These are phyloP conservation scores for Leccinum obscurum DNA, from an alignment of 768 basidiomycete species.

Conservation along the genomic window DNA sequence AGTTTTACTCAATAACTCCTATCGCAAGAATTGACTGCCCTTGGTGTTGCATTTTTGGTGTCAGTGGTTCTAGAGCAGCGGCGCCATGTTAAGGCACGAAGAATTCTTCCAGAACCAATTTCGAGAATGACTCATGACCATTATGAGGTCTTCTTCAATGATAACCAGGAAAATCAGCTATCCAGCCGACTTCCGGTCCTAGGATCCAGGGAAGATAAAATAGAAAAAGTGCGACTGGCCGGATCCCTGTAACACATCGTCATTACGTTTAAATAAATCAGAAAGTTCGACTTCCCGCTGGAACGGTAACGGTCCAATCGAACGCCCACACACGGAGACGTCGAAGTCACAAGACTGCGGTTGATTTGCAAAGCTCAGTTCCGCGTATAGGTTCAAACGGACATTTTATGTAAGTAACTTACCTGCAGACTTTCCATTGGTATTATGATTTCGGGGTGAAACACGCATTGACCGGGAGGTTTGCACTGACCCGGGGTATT, in stretches of 20 bases:
- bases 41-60: constrained; percentile 4
- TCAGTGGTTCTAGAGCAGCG: neutral
- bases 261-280: neutral
- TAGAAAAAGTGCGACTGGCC: neutral
- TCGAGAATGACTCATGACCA: neutral
- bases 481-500: neutral
- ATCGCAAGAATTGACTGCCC: constrained; percentile 14
- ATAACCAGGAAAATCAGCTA: neutral
- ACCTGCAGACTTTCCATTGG: constrained; percentile 1
- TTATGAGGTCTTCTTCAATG: neutral
- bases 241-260: constrained; percentile 1
- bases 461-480: neutral
- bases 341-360: constrained; percentile 1
- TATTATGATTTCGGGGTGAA: neutral
- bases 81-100: neutral
- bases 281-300: neutral
- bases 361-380: neutral
- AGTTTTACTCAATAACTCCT: constrained; percentile 7
- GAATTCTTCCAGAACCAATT: neutral
- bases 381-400: neutral
- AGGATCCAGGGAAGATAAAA: neutral
- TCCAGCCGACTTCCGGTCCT: neutral
- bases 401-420: neutral
- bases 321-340: neutral
- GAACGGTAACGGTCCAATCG: neutral